Conservation (phyloP, 192 early-diverging fungal species). For the Rhizophagus clarus region DNA sequence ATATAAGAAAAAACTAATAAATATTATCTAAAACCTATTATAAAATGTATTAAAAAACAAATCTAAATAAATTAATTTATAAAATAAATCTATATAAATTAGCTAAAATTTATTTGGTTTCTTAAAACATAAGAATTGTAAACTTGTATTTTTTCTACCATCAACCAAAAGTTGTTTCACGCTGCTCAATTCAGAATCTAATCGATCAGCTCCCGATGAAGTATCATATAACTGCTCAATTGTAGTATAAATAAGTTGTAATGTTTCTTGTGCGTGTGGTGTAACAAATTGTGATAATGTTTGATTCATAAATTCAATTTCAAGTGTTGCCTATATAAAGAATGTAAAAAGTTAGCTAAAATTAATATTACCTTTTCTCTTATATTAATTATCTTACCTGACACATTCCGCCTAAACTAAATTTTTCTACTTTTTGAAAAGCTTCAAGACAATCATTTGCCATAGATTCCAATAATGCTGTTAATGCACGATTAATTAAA, state of each 20-base stretch:
- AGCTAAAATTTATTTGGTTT: conserved; percentile 34
- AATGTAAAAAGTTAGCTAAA: neutral
- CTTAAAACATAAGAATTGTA: conserved; percentile 65
- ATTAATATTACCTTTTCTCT: neutral
- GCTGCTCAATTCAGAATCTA: conserved; percentile 54
- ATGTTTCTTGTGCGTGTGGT: conserved; percentile 60
- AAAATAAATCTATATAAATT: neutral
- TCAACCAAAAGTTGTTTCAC: conserved; percentile 56
- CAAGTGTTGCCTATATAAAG: conserved; percentile 71
- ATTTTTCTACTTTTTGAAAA: conserved; percentile 79
- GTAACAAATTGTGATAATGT: conserved; percentile 79
- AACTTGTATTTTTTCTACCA: conserved; percentile 51
- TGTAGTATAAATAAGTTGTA: conserved; percentile 75
- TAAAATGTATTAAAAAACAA: neutral
- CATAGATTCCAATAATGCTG: conserved; percentile 70
- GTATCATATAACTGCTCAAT: conserved; percentile 68
- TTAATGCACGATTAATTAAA: conserved; percentile 76
- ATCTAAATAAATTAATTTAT: neutral
- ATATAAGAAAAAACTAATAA: too few relatives aligned
- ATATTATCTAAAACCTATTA: too few relatives aligned
- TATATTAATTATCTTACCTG: conserved; percentile 54
- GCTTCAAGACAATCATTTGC: conserved; percentile 78
- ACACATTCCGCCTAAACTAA: conserved; percentile 89
- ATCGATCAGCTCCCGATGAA: conserved; percentile 47
- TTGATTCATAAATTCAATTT: conserved; percentile 88